Evolutionary conservation across 768 basidiomycete species (phyloP).

Genomic region (Boletales sp.): DNA sequence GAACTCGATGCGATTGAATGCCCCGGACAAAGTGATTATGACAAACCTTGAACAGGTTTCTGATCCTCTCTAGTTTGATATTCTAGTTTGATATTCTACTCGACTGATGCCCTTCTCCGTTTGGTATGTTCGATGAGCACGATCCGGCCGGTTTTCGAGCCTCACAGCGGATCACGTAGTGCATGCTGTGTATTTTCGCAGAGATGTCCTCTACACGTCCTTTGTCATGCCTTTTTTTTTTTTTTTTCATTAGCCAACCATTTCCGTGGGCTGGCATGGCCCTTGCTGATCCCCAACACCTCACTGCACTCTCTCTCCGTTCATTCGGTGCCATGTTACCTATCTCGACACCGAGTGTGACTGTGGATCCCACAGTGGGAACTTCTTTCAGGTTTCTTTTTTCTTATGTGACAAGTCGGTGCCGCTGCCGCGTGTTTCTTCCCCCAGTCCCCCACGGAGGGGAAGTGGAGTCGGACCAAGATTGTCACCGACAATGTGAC

Average conservation of each 20-base stretch:
- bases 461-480: background rate
- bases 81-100: too few species aligned
- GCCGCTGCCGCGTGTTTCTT: background rate
- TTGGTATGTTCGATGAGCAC: too few species aligned
- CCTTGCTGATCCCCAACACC: conserved; percentile 9
- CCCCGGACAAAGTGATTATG: too few species aligned
- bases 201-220: background rate
- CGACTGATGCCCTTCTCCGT: too few species aligned
- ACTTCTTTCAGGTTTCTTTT: background rate
- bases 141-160: too few species aligned
- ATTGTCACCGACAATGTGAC: background rate
- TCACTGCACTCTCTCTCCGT: conserved; percentile 12
- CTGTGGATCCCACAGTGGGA: conserved; percentile 25
- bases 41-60: too few species aligned
- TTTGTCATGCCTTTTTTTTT: conserved; percentile 7
- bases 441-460: background rate
- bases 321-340: conserved; percentile 7
- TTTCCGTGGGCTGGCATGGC: conserved; percentile 1
- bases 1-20: too few species aligned
- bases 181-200: conserved; percentile 5
- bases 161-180: background rate
- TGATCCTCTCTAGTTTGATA: too few species aligned
- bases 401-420: background rate
- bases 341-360: background rate
- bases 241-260: conserved; percentile 2